Evolutionary conservation across 2,329 filamentous ascomycete species (phyloP), one percentile per base, ranked within the genome.

Genomic region (Phyllosticta citribraziliensis): DNA sequence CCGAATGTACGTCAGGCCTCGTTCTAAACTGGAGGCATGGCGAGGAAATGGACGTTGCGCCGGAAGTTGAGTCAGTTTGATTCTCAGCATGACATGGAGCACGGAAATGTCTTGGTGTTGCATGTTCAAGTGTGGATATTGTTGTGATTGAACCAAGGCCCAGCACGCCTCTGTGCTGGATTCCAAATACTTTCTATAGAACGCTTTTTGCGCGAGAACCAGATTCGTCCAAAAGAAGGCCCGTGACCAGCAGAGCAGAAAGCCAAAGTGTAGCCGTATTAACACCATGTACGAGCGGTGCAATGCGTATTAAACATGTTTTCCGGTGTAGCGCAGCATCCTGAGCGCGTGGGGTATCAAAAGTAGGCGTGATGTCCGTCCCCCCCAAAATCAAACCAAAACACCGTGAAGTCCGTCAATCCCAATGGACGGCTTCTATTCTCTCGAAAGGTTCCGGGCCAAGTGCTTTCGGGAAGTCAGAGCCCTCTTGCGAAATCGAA

Each of bases 401-500:
- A 47, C 40, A 47, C 40, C 40, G 17, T n/a, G 40, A 47, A n/a
- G 2, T n/a, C 40, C 14, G 27, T 30, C 27, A 30, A 30, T 30
- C 27, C 27, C 27, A 30, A 6, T 47, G 2, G 22, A n/a, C 33
- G 33, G 11, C 11, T 17, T 8, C 14, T n/a, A 47, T n/a, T 47
- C 40, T n/a, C 40, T 47, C 14, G 40, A 47, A 6, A 47, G 17
- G 17, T 47, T 47, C 14, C 12, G 40, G 40, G 40, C 40, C 12
- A 47, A n/a, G 14, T 47, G 40, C 40, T 47, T 47, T 14, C 40
- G 40, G 6, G 40, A 17, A 47, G 40, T n/a, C 6, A 47, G 40
- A 17, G 40, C 40, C 12, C 68, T 67, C 65, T 67, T 72, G 12
- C 72, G 70, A 67, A 73, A 71, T 35, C 70, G 68, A 55, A 71